Base-by-base conservation (phyloP, 179 eudicot genomes). In the Kewa caespitosa region DNA sequence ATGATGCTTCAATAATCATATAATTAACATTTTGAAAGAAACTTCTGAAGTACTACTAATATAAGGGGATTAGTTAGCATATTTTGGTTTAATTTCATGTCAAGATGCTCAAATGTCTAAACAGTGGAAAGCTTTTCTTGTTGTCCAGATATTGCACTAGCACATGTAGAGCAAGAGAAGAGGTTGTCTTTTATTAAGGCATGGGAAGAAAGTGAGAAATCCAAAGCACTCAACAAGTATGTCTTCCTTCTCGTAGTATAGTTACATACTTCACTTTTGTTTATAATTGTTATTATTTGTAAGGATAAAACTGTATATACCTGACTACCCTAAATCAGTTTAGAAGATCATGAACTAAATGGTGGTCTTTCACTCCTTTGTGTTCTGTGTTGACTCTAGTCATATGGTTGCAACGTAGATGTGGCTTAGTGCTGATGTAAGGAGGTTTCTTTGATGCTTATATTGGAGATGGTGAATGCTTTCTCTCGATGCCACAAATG, bases 171-270 rank as follows among this genome's bases (percentile, higher is more conserved):
- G 77, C 84, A 84, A 50, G 97, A 93, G 80, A 93, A 93, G 67
- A 90, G 84, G 65, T 67, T 83, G 79, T 93, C 98, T 30, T 88
- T 88, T 66, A 90, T 93, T 79, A 91, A 91, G 87, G 98, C 98
- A 34, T 93, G 97, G 98, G 97, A 91, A 83, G 97, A 93, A 71
- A 88, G 88, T 72, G 91, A 88, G 80, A 87, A 86, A 60, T 50
- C 89, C 33, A 90, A 91, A 81, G 87, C 86, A n/a, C 83, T 82
- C 54, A 93, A 93, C 89, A 93, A 91, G 98, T 93, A 81, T 77
- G 90, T 67, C 25, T 31, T 41, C 36, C 42, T 69, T 69, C 33
- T 31, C 2, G 12, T 52, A 34, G 27, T 66, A 46, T 52, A 12
- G 6, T 48, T 15, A 64, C 46, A 39, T 66, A n/a, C n/a, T n/a